Conservation (phyloP, 1,284 basidiomycete species). For the Rhodotorula mucilaginosa region DNA sequence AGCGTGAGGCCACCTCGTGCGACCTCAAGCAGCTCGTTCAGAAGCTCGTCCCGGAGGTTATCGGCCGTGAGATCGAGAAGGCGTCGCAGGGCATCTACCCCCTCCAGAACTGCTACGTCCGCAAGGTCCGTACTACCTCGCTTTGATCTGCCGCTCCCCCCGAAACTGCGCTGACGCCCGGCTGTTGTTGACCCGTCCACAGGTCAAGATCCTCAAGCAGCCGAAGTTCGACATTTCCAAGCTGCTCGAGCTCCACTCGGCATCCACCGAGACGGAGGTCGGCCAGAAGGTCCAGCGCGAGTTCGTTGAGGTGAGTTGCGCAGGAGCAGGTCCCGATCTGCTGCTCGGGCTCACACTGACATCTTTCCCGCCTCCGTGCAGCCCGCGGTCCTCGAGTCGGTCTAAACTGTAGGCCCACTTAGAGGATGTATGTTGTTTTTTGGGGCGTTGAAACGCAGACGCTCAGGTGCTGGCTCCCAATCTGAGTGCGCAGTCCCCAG, state of each 20-base stretch:
- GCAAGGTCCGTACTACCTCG: slow-evolving; percentile 61
- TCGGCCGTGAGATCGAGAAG: slow-evolving; percentile 99
- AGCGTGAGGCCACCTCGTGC: slow-evolving; percentile 88
- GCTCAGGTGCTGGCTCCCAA: slow-evolving; percentile 5
- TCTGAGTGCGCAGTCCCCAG: not conserved
- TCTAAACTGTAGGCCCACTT: slow-evolving; percentile 11
- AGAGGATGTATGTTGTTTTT: slow-evolving; percentile 5
- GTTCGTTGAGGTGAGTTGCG: slow-evolving; percentile 19
- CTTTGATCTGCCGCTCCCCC: not conserved
- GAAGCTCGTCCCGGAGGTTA: slow-evolving; percentile 98
- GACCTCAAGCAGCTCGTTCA: slow-evolving; percentile 77
- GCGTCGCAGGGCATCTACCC: slow-evolving; percentile 94
- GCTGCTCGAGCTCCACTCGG: slow-evolving; percentile 78
- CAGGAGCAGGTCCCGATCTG: not conserved
- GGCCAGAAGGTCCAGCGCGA: slow-evolving; percentile 43
- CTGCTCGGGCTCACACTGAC: slow-evolving; percentile 25
- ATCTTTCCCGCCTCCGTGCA: slow-evolving; percentile 25
- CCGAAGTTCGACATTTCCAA: slow-evolving; percentile 10
- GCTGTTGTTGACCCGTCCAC: not conserved
- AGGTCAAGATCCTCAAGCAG: slow-evolving; percentile 18
- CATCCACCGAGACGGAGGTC: slow-evolving; percentile 55
- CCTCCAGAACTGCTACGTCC: slow-evolving; percentile 95
- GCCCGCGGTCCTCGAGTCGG: slow-evolving; percentile 15
- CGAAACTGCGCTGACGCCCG: not conserved
- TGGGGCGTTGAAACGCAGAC: slow-evolving; percentile 6